Evolutionary conservation across 23 red algal species (phyloP).

Genomic region (Gracilaria domingensis): DNA sequence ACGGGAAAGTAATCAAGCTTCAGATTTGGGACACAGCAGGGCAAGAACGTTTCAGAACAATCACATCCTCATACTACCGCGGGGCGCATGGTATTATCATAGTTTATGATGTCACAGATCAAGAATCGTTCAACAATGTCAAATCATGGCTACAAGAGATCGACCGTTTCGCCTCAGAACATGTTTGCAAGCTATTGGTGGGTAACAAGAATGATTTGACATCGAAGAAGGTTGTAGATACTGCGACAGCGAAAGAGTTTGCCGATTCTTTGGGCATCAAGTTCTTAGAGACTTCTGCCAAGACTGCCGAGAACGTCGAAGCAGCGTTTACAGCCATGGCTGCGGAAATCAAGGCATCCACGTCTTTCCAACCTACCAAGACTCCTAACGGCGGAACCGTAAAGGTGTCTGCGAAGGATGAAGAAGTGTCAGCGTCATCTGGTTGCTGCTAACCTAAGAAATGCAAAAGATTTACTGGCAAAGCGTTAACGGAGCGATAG

Average conservation of each 20-base stretch:
- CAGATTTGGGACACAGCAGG: conserved; percentile 99
- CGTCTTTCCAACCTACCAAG: conserved; percentile 88
- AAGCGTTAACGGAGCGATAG: conserved; percentile 11
- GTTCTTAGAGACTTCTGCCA: conserved; percentile 97
- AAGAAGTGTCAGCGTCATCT: conserved; percentile 80
- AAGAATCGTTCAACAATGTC: conserved; percentile 98
- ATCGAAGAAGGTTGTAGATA: conserved; percentile 94
- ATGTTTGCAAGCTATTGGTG: conserved; percentile 96
- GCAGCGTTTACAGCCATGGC: conserved; percentile 97
- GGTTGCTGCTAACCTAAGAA: conserved; percentile 76
- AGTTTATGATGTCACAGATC: conserved; percentile 97
- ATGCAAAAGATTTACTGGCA: not conserved
- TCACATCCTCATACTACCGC: conserved; percentile 98
- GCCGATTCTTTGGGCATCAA: conserved; percentile 94
- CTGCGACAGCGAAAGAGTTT: conserved; percentile 91
- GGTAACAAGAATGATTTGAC: conserved; percentile 99
- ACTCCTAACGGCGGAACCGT: conserved; percentile 75
- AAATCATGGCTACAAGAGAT: conserved; percentile 98
- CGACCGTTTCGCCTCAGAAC: conserved; percentile 91
- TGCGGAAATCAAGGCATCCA: conserved; percentile 90
- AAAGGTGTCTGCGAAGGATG: conserved; percentile 79
- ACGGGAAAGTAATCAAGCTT: conserved; percentile 97
- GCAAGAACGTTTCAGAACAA: conserved; percentile 99
- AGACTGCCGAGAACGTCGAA: conserved; percentile 98
- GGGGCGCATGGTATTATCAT: conserved; percentile 99